Evolutionary conservation across 176 grass and related monocot species (phyloP), one percentile per base, ranked within the genome.

Genomic region (Zoysia japonica): DNA sequence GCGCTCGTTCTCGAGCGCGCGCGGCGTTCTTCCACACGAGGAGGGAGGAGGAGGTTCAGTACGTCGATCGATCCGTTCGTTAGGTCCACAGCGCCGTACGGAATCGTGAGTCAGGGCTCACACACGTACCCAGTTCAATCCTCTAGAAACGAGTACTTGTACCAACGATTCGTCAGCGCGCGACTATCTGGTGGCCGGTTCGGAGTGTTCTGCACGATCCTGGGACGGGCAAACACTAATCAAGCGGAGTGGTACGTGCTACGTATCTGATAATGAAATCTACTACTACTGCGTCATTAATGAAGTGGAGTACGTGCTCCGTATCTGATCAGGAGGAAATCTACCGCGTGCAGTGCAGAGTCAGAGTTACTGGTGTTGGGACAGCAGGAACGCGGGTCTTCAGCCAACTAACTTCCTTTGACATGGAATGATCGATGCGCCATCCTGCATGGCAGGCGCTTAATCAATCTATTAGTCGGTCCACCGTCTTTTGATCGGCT

Each of bases 81-180:
- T 37, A 13, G 61, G 8, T 10, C 40, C 47, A 35, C n/a, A 2
- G 28, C 52, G 42, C 20, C 45, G 68, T 10, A 2, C 68, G 40
- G 47, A 36, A 54, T 52, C 6, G 15, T 15, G 28, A 28, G 28
- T 28, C 28, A 28, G 28, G 28, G 28, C 28, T 28, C 28, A 28
- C 28, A 28, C 28, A 28, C 28, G 28, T 28, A 28, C 39, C 46
- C 5, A 19, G 16, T 35, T 78, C 9, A 8, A 57, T 56, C 71
- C 1, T 75, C 71, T 83, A 83, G 71, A 83, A 28, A 28, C 28
- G 28, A 28, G 28, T 28, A 46, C 41, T 40, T n/a, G 55, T 46
- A 67, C 49, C 42, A 0, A 48, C 44, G 39, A 36, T 5, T 47
- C 56, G 56, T 35, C 35, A 61, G 40, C 45, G 28, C 28, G 40